Base-by-base conservation (phyloP, 495 filamentous ascomycete species). In the Aspergillus sclerotioniger region DNA sequence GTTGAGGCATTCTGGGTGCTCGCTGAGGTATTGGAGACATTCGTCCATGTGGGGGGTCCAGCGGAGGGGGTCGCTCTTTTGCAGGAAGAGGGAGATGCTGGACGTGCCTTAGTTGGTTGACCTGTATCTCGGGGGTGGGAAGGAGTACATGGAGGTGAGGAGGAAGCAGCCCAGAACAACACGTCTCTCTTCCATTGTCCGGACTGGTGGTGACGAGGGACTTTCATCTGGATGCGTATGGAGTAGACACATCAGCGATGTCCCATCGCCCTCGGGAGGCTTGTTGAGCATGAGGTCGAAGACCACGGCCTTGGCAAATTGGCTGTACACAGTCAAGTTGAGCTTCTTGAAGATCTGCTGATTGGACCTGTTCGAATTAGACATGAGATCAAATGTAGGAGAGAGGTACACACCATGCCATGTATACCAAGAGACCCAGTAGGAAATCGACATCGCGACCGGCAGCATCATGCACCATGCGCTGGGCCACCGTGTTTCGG, bases 401-500 rank as follows among this genome's bases (percentile, higher is more conserved):
- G 47, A 29, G 25, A 15, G n/a, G 0, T 5, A 50, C 47, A 25
- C 16, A 50, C 47, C 47, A 50, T n/a, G 47, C 47, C 17, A 50
- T 50, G 47, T 33, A 50, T 15, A 50, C 31, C 25, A 50, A 15
- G 16, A 50, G 28, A 25, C 47, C 47, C 10, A 32, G 47, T 8
- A 50, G 47, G 13, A 50, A 31, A 32, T 50, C 47, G 13, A 50
- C 13, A 17, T 50, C 47, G 47, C 47, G 47, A 50, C 25, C 47
- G 3, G 4, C 25, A 25, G 2, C 33, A 4, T 32, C 12, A 16
- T 25, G 47, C 13, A 50, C 47, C 25, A 25, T 31, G 15, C 31
- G 28, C 6, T 32, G 47, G 21, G 47, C 47, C 15, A 50, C 47
- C 13, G 31, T 32, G 25, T 50, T 28, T 13, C 19, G 29, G 47